Evolutionary conservation across 176 grass and related monocot species (phyloP).

Genomic region (Eremochloa ophiuroides): DNA sequence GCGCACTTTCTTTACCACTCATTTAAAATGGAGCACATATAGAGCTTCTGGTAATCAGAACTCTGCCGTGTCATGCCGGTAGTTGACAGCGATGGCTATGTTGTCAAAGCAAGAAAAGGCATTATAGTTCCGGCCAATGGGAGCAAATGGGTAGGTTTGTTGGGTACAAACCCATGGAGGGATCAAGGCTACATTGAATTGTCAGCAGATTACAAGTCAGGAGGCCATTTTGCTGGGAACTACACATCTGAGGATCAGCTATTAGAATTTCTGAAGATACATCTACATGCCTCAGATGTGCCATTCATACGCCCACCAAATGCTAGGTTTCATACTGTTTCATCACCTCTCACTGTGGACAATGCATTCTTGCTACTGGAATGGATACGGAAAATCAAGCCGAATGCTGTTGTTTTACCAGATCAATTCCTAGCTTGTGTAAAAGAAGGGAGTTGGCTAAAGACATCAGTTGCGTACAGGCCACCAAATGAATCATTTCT

Average conservation of each 20-base stretch:
- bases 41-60: background rate
- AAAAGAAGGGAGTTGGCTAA: conserved; percentile 59
- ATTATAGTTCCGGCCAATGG: conserved; percentile 65
- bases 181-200: conserved; percentile 34
- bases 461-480: conserved; percentile 54
- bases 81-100: conserved; percentile 40
- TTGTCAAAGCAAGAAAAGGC: background rate
- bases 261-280: conserved; percentile 29
- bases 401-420: background rate
- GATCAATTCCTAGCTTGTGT: conserved; percentile 36
- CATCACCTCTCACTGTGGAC: conserved; percentile 39
- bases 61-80: conserved; percentile 21
- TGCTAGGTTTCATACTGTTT: conserved; percentile 25
- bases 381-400: conserved; percentile 50
- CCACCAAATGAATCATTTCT: conserved; percentile 54
- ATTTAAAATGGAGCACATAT: background rate
- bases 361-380: conserved; percentile 63
- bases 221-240: conserved; percentile 28
- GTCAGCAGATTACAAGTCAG: conserved; percentile 38
- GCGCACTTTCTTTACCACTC: conserved; percentile 65
- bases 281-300: conserved; percentile 41
- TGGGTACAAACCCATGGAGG: conserved; percentile 65
- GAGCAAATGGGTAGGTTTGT: conserved; percentile 56
- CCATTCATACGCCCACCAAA: conserved; percentile 54
- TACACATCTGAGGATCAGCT: conserved; percentile 30